phyloP scores from a whole-genome alignment of 805 yeast genomes.

The Ogataea pilisensis region DNA sequence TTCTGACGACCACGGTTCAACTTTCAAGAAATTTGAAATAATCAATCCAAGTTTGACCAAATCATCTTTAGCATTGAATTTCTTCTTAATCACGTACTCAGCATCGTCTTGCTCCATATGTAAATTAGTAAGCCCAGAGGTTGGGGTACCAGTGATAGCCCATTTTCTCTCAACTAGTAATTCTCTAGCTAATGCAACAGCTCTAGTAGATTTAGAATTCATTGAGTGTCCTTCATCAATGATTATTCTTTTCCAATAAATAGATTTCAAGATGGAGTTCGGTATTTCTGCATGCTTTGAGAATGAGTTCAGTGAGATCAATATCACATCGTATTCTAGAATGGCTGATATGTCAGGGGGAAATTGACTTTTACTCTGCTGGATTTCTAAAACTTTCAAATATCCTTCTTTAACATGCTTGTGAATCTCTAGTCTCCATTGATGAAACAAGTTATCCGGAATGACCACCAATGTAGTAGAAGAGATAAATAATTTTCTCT shows the following conservation, averaged over 20 bases:
- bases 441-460: constrained; percentile 64
- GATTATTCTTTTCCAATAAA: constrained; percentile 66
- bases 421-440: constrained; percentile 56
- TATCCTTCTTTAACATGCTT: constrained; percentile 46
- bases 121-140: constrained; percentile 60
- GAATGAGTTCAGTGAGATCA: constrained; percentile 46
- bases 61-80: constrained; percentile 51
- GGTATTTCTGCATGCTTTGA: constrained; percentile 35
- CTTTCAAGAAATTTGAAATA: constrained; percentile 47
- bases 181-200: constrained; percentile 44
- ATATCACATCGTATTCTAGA: constrained; percentile 46
- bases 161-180: constrained; percentile 59
- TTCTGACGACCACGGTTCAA: constrained; percentile 54
- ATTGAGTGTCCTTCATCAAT: constrained; percentile 76
- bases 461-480: constrained; percentile 55
- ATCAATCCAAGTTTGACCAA: constrained; percentile 48
- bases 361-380: constrained; percentile 11
- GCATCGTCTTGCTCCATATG: constrained; percentile 38
- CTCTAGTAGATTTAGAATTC: constrained; percentile 47
- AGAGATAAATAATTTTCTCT: constrained; percentile 38
- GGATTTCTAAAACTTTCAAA: constrained; percentile 34
- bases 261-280: constrained; percentile 35
- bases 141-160: constrained; percentile 77
- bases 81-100: constrained; percentile 44
- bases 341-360: constrained; percentile 34